Evolutionary conservation across 768 basidiomycete genomes (phyloP), one percentile per base, ranked within the genome.

Genomic region (Naematelia encephala): DNA sequence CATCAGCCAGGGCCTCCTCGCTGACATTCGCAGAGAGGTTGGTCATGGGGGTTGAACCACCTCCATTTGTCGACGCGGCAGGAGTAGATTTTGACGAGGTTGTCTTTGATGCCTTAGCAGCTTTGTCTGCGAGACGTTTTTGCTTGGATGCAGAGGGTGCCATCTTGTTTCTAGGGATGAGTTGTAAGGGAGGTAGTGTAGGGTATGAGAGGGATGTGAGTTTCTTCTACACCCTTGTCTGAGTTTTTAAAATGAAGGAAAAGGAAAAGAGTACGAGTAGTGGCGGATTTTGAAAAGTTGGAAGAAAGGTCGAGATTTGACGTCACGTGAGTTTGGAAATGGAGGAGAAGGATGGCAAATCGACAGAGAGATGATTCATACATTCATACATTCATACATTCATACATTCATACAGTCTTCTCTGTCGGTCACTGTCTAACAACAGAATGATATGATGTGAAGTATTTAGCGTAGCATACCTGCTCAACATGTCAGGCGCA

Each of bases 61-160:
- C 75, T 57, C 83, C 87, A 73, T 81, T 82, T 25, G 81, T 81
- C 1, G 88, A 88, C 55, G 84, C 86, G 0, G 85, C 79, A 3
- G 89, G 87, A 27, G 83, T 77, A 73, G 82, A 79, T 12, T 83
- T 82, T 14, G 85, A 82, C 8, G 76, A 74, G 26, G 60, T 58
- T 22, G 65, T 54, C 62, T 73, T 10, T 21, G 81, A 76, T 11
- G 63, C 77, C 69, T 81, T 87, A 10, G 87, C 82, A 56, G 84
- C 82, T 79, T 96, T 96, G 78, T 94, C 93, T 61, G 90, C 92
- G 57, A 96, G 84, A 49, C 94, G 86, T 78, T 97, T 97, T 78
- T 91, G 90, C 69, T 81, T 80, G 39, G 78, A 78, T 54, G 78
- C 79, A 43, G 77, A 77, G 39, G 76, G 76, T 54, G 77, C 71